A percentile compares a stretch with the other conserved stretches of the same genome.
These are phyloP conservation scores for Trichophyton equinum DNA, from an alignment of 2,329 filamentous ascomycete species.

Conservation along the genomic window DNA sequence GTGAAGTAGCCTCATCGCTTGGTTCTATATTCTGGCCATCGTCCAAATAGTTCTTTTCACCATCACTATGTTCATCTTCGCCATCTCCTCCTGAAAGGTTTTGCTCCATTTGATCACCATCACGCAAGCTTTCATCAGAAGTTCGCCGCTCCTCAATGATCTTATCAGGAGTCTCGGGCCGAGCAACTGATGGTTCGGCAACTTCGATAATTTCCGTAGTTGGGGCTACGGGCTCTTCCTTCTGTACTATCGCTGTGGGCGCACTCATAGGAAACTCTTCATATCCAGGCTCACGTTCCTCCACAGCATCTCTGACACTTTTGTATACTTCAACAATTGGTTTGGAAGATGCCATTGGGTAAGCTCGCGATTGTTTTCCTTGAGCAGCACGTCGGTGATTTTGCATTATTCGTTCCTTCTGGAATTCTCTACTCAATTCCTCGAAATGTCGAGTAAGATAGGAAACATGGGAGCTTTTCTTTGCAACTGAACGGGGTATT, in stretches of 20 bases:
- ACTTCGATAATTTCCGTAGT: conserved; percentile 20
- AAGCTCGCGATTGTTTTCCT: conserved; percentile 63
- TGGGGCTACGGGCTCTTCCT: conserved; percentile 11
- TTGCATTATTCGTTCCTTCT: conserved; percentile 82
- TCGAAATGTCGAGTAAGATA: conserved; percentile 94
- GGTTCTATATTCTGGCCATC: conserved; percentile 32
- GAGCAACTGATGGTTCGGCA: conserved; percentile 16
- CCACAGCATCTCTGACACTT: conserved; percentile 83
- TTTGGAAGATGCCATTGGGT: conserved; percentile 83
- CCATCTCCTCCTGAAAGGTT: conserved; percentile 55
- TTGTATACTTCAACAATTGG: conserved; percentile 93
- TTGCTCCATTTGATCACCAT: conserved; percentile 37
- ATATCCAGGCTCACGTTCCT: conserved; percentile 57
- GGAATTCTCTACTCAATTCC: conserved; percentile 89
- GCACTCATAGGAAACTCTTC: conserved; percentile 38
- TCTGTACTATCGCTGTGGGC: conserved; percentile 7
- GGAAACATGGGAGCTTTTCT: conserved; percentile 65
- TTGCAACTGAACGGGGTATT: conserved; percentile 73
- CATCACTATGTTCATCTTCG: conserved; percentile 56
- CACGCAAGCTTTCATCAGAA: conserved; percentile 8
- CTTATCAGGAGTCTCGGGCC: background rate
- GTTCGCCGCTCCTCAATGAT: conserved; percentile 17
- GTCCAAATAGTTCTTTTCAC: conserved; percentile 52
- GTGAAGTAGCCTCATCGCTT: conserved; percentile 38
- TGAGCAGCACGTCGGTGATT: conserved; percentile 64